Evolutionary conservation across 495 filamentous ascomycete genomes (phyloP).

Genomic region (Alectoria sarmentosa): DNA sequence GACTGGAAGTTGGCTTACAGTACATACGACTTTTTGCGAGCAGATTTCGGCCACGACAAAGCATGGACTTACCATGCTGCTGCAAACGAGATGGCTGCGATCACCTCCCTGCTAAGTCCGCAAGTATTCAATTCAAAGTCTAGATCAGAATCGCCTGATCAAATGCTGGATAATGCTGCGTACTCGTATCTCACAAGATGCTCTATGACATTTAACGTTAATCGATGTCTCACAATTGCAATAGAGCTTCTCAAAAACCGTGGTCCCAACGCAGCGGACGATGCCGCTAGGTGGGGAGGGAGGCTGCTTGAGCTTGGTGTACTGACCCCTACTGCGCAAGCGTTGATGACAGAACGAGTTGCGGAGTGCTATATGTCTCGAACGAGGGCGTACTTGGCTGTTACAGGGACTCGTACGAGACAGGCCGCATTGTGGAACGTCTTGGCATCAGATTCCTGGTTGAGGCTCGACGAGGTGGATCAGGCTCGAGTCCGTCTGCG

Average conservation of each 20-base stretch:
- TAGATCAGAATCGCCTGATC: conserved; percentile 70
- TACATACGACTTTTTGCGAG: conserved; percentile 80
- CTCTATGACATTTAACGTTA: conserved; percentile 60
- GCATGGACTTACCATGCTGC: conserved; percentile 94
- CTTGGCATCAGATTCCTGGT: conserved; percentile 75
- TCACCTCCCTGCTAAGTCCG: conserved; percentile 70
- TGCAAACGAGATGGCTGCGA: conserved; percentile 84
- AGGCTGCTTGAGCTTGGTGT: conserved; percentile 70
- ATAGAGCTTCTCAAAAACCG: conserved; percentile 75
- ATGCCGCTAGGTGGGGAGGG: conserved; percentile 78
- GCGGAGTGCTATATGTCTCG: conserved; percentile 76
- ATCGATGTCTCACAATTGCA: conserved; percentile 68
- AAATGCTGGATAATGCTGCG: conserved; percentile 76
- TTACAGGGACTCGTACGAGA: conserved; percentile 60
- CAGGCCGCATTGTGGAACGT: conserved; percentile 91
- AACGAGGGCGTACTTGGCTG: conserved; percentile 52
- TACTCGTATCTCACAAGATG: conserved; percentile 91
- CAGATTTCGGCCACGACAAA: conserved; percentile 89
- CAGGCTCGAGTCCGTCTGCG: conserved; percentile 16
- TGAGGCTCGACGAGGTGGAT: conserved; percentile 40
- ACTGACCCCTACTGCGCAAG: conserved; percentile 64
- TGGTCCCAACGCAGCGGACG: conserved; percentile 72
- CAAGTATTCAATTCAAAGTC: conserved; percentile 62
- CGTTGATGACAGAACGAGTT: conserved; percentile 75
- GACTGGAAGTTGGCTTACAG: conserved; percentile 91